phyloP scores from a whole-genome alignment of 352 stramenopile species.

The Phytophthora brassicae region DNA sequence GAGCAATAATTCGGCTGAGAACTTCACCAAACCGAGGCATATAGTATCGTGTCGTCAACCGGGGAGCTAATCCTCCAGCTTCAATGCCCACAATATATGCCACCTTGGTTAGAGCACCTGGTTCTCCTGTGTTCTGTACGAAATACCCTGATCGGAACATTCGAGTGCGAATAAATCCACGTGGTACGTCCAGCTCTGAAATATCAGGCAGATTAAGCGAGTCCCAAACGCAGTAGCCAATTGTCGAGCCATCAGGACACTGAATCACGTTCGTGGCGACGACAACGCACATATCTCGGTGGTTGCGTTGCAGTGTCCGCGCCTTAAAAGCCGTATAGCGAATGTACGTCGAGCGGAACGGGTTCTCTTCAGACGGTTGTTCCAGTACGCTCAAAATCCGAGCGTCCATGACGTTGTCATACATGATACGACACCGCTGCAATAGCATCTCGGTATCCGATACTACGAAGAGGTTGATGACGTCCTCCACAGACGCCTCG shows the following conservation, averaged over 20 bases:
- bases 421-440: conserved; percentile 41
- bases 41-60: conserved; percentile 38
- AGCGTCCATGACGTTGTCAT: conserved; percentile 47
- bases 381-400: conserved; percentile 39
- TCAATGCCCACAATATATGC: conserved; percentile 47
- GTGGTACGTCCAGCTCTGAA: conserved; percentile 34
- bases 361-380: conserved; percentile 30
- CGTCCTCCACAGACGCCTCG: conserved; percentile 35
- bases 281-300: conserved; percentile 49
- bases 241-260: conserved; percentile 38
- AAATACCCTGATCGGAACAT: conserved; percentile 51
- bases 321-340: conserved; percentile 50
- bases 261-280: conserved; percentile 42
- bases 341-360: conserved; percentile 42
- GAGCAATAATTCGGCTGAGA: conserved; percentile 37
- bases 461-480: conserved; percentile 40
- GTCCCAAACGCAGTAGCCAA: conserved; percentile 56
- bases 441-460: conserved; percentile 41
- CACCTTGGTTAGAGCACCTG: conserved; percentile 32
- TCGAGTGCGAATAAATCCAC: conserved; percentile 36
- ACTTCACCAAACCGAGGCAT: conserved; percentile 43
- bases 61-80: conserved; percentile 34
- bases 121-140: conserved; percentile 36
- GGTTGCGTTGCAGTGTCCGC: conserved; percentile 29
- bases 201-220: conserved; percentile 43